These are phyloP conservation scores for Capronia coronata DNA, from an alignment of 2,329 filamentous ascomycete genomes.

Conservation along the genomic window DNA sequence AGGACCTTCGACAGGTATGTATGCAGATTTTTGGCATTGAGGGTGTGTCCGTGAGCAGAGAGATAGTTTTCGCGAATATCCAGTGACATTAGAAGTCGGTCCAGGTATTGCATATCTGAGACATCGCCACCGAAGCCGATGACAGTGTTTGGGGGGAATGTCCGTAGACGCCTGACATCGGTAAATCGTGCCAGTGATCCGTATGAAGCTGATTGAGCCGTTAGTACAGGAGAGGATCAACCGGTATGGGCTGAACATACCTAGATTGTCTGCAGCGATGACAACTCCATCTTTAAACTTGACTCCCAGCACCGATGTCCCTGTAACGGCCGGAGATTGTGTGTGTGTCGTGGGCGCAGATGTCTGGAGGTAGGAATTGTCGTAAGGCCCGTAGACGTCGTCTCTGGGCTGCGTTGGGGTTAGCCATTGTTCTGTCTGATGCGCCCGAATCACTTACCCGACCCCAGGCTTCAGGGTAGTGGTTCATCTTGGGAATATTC, in stretches of 20 bases:
- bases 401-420: constrained; percentile 70
- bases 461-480: constrained; percentile 60
- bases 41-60: constrained; percentile 42
- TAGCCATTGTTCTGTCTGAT: constrained; percentile 4
- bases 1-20: constrained; percentile 94
- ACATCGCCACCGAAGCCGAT: constrained; percentile 95
- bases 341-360: constrained; percentile 73
- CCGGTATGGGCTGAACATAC: constrained; percentile 44
- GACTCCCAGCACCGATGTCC: constrained; percentile 87
- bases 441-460: constrained; percentile 43
- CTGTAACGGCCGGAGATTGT: constrained; percentile 87
- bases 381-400: constrained; percentile 92
- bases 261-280: constrained; percentile 93
- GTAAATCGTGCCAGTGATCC: constrained; percentile 95
- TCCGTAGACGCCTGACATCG: constrained; percentile 88
- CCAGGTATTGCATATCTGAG: constrained; percentile 98
- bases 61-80: constrained; percentile 85
- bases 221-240: constrained; percentile 2
- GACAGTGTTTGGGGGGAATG: constrained; percentile 75
- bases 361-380: constrained; percentile 72
- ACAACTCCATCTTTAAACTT: constrained; percentile 97
- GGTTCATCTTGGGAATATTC: constrained; percentile 48
- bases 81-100: constrained; percentile 79
- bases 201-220: constrained; percentile 67
- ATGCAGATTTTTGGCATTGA: constrained; percentile 91